phyloP scores from a whole-genome alignment of 768 basidiomycete genomes.

The Mycena crocata region DNA sequence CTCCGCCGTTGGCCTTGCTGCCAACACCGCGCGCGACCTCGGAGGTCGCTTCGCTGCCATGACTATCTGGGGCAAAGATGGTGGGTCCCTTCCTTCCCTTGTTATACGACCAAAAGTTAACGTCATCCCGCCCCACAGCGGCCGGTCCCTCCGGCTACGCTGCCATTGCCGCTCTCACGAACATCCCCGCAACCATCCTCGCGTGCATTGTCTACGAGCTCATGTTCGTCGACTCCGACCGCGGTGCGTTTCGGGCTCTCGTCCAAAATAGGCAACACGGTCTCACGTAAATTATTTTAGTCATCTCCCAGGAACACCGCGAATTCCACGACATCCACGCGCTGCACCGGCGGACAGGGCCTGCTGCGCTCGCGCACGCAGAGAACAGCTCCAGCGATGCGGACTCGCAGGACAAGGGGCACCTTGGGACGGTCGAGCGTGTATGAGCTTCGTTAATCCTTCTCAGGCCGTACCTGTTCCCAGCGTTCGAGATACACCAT shows the following conservation, averaged over 20 bases:
- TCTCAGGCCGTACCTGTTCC: too few relatives aligned
- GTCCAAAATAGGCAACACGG: background rate
- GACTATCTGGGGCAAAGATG: slow-evolving; percentile 67
- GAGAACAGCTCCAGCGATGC: background rate
- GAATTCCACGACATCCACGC: slow-evolving; percentile 33
- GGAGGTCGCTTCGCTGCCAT: slow-evolving; percentile 72
- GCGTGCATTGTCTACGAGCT: slow-evolving; percentile 66
- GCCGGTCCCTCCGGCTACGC: slow-evolving; percentile 56
- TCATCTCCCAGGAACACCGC: slow-evolving; percentile 23
- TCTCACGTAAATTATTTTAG: slow-evolving; percentile 2
- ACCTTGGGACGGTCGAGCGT: slow-evolving; percentile 28
- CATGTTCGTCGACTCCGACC: slow-evolving; percentile 67
- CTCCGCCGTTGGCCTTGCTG: slow-evolving; percentile 61
- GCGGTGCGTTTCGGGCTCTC: slow-evolving; percentile 54
- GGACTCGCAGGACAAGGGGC: slow-evolving; percentile 16
- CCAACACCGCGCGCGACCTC: slow-evolving; percentile 77
- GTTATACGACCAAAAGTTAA: slow-evolving; percentile 45
- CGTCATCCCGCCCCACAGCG: slow-evolving; percentile 25
- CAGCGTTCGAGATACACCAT: too few relatives aligned
- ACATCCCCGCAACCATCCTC: slow-evolving; percentile 72
- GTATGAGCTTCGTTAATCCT: background rate
- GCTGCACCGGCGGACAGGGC: slow-evolving; percentile 25
- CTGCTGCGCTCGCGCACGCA: slow-evolving; percentile 8
- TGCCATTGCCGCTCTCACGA: slow-evolving; percentile 72
- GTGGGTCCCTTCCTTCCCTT: slow-evolving; percentile 36